Evolutionary conservation across 108 stramenopile genomes (phyloP), one percentile per base, ranked within the genome.

Genomic region (Nitzschia inconspicua): DNA sequence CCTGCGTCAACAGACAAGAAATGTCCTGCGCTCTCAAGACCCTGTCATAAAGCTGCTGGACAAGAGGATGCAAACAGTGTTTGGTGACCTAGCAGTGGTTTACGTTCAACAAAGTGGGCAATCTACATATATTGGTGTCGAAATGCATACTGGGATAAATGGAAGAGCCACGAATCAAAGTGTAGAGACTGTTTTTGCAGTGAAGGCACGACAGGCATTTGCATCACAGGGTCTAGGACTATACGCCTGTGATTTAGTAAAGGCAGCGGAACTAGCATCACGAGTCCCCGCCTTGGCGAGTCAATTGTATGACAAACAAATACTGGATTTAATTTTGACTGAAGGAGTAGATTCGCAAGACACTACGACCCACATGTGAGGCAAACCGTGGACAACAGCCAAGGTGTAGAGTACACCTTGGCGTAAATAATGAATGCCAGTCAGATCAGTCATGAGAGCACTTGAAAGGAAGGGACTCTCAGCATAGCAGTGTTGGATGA

Each of bases 21-120:
- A 76, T 3, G 77, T 75, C 19, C 32, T 85, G 30, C 65, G 54
- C 14, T 80, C 75, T 1, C 50, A 60, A 46, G 79, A 80, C 64
- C 80, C 78, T 28, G 78, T 82, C 0, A 34, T 81, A 27, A 72
- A 80, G 48, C 72, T 83, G 8, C 65, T 85, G 18, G 75, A 85
- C 47, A 65, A 71, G 43, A 55, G 84, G 9, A 63, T 82, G 49
- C 49, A 55, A 51, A 29, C 60, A 14, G 68, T 72, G 28, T 73
- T 84, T 44, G 41, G 60, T 11, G 16, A 48, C 4, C 5, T 60
- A 20, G 53, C 46, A 8, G n/a, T 47, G 28, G 3, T 44, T 28
- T 51, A 44, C 22, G 3, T 58, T 4, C 6, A 64, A 9, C 25
- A 55, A 1, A 14, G 19, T 39, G 43, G 19, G 30, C 31, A 47